Conservation (phyloP, 2,329 filamentous ascomycete genomes). For the Cadophora malorum region DNA sequence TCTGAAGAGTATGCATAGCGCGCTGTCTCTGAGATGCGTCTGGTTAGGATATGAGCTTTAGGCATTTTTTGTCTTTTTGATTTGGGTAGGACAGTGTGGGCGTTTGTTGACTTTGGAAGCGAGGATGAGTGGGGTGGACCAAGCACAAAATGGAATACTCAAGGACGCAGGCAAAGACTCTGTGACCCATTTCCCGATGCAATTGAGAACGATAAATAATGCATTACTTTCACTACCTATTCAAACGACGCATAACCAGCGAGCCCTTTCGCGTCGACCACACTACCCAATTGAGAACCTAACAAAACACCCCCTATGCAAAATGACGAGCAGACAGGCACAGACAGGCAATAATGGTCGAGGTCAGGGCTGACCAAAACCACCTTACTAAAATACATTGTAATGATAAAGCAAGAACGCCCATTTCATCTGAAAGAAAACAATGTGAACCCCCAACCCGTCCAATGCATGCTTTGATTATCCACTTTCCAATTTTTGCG, state of each 20-base stretch:
- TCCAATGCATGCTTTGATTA: slow-evolving; percentile 12
- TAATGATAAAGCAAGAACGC: slow-evolving; percentile 8
- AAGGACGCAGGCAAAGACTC: not conserved
- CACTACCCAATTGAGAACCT: not conserved
- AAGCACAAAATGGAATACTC: not conserved
- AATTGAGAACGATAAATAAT: not conserved
- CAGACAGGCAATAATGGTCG: not conserved
- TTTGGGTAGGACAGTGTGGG: not conserved
- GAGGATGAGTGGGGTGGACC: not conserved
- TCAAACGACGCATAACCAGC: not conserved
- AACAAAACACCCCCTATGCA: not conserved
- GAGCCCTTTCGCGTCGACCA: not conserved
- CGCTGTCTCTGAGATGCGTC: not conserved
- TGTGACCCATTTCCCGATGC: not conserved
- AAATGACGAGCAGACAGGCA: not conserved
- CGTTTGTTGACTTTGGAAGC: not conserved
- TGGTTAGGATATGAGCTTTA: not conserved
- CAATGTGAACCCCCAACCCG: not conserved
- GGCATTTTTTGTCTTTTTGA: not conserved
- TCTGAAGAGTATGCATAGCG: not conserved
- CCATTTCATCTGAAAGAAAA: not conserved
- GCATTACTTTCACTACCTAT: slow-evolving; percentile 1
- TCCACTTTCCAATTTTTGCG: not conserved
- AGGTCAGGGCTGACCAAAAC: not conserved
- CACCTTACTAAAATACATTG: slow-evolving; percentile 8